Percentiles rank a stretch among this genome's conserved stretches.
These are phyloP conservation scores for Penicillium alfredii DNA, from an alignment of 495 filamentous ascomycete species.

Conservation along the genomic window DNA sequence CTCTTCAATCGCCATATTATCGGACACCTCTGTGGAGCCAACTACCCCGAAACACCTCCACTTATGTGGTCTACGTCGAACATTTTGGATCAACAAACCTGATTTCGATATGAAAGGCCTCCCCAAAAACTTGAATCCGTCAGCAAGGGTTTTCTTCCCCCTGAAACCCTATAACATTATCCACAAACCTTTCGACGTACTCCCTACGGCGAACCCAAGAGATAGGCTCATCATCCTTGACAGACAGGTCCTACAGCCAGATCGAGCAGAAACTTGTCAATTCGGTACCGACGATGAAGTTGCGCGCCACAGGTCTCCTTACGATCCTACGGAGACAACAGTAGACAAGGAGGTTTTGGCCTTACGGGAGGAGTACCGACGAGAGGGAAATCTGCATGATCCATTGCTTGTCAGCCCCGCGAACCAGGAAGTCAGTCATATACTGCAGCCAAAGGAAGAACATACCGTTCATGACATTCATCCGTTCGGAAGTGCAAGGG, in stretches of 20 bases:
- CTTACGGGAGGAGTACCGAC: constrained; percentile 20
- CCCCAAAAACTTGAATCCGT: no score
- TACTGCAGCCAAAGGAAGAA: constrained; percentile 14
- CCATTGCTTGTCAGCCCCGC: constrained; percentile 27
- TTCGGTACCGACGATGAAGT: constrained; percentile 30
- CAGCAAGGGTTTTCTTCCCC: no score
- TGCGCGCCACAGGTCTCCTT: constrained; percentile 24
- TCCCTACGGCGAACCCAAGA: no score
- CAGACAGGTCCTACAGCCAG: constrained; percentile 21
- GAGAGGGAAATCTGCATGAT: constrained; percentile 18
- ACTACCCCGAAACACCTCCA: no score
- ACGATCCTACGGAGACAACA: constrained; percentile 20
- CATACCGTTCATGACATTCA: constrained; percentile 8
- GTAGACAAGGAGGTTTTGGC: constrained; percentile 21
- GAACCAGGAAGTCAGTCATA: constrained; percentile 20
- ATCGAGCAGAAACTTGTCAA: constrained; percentile 21
- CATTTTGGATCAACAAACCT: no score
- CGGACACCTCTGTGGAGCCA: no score
- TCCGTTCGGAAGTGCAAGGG: constrained; percentile 16
- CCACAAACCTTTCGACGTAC: no score
- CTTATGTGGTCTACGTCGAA: no score
- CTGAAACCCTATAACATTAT: no score
- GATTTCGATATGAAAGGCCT: no score
- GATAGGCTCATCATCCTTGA: no score
- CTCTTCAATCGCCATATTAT: no score